These are phyloP conservation scores for Entomortierella lignicola DNA, from an alignment of 192 early-diverging fungal genomes.

Conservation along the genomic window DNA sequence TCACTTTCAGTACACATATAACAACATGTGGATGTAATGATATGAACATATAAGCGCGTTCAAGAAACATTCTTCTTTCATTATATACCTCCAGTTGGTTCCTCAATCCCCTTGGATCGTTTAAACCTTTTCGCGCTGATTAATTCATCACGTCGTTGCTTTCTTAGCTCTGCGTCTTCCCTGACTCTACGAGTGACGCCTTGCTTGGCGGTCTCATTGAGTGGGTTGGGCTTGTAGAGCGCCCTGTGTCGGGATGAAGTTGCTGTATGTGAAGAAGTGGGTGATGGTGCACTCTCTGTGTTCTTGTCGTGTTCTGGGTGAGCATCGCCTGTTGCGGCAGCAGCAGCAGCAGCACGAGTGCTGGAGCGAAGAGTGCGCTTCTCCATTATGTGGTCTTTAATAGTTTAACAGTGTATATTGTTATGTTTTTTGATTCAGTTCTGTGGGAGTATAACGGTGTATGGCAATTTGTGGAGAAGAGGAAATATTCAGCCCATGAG, in stretches of 20 bases:
- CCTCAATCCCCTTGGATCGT: constrained; percentile 39
- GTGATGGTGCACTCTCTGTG: constrained; percentile 5
- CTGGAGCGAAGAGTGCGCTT: constrained; percentile 46
- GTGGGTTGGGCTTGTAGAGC: constrained; percentile 63
- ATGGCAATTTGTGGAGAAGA: not conserved
- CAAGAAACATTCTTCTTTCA: not conserved
- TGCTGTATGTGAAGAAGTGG: constrained; percentile 2
- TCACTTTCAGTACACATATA: no score
- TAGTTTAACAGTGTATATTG: no score
- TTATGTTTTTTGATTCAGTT: no score
- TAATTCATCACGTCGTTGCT: constrained; percentile 73
- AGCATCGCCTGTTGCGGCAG: constrained; percentile 7
- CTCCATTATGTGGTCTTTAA: constrained; percentile 10
- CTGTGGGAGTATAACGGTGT: constrained; percentile 6
- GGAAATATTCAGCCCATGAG: constrained; percentile 1
- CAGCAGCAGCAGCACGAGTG: constrained; percentile 24
- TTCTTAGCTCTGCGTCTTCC: constrained; percentile 69
- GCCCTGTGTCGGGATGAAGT: constrained; percentile 25
- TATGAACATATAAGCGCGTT: not conserved
- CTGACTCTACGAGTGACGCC: constrained; percentile 63
- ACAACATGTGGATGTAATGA: not conserved
- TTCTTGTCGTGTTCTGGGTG: constrained; percentile 30
- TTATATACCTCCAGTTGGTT: constrained; percentile 4
- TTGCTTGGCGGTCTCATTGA: constrained; percentile 62
- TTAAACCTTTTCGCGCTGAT: constrained; percentile 75